A percentile compares a stretch with the other conserved stretches of the same genome.
These are phyloP conservation scores for Entamoeba invadens DNA, from an alignment of 208 protist species.

Conservation along the genomic window DNA sequence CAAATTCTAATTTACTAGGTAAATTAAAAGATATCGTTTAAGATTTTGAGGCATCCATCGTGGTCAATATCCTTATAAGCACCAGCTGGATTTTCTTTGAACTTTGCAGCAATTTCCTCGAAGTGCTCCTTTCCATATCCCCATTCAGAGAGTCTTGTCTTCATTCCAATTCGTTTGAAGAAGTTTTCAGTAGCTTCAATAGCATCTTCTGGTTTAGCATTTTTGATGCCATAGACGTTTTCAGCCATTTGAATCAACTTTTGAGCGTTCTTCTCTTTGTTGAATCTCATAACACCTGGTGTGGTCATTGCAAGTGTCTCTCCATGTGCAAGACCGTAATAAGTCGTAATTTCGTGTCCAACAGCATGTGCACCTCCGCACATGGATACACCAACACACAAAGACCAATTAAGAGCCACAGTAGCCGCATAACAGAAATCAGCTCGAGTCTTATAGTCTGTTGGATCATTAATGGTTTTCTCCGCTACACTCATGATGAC, in stretches of 20 bases:
- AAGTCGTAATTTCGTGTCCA: background rate
- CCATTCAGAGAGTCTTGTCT: background rate
- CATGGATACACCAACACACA: background rate
- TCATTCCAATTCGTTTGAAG: background rate
- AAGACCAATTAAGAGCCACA: background rate
- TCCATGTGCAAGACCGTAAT: background rate
- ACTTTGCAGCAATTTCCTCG: background rate
- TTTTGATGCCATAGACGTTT: background rate
- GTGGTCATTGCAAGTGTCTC: background rate
- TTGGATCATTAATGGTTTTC: background rate
- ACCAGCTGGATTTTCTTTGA: background rate
- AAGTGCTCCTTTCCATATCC: background rate
- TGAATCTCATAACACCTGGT: background rate
- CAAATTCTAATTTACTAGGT: too few relatives aligned
- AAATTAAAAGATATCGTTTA: background rate
- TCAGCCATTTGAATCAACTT: background rate
- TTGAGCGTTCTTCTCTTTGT: background rate
- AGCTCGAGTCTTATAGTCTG: background rate
- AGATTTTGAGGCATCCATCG: background rate
- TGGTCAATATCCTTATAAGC: background rate
- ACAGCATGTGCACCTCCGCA: background rate
- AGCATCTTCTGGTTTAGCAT: background rate
- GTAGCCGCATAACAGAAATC: slow-evolving; percentile 12
- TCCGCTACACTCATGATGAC: background rate
- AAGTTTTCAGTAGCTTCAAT: background rate